Base-by-base conservation (phyloP, 495 filamentous ascomycete genomes). In the Penicillium macrosclerotiorum region DNA sequence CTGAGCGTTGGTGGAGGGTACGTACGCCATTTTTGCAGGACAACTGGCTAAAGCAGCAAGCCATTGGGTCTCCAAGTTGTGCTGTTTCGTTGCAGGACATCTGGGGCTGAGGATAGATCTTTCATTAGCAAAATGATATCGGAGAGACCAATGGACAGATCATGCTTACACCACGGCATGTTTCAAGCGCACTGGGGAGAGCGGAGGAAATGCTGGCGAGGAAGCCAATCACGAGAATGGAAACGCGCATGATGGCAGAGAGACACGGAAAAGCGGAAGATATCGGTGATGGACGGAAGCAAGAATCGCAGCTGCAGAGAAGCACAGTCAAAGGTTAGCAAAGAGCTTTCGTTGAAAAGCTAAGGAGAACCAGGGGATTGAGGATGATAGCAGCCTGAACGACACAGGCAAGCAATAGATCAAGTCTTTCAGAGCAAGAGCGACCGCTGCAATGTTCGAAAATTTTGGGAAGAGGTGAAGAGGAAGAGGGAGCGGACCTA, bases 171-270 rank as follows among this genome's bases (percentile, higher is more conserved):
- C 45, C 24, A 16, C 37, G 44, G 29, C 45, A 55, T 5, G 39
- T 24, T 13, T 51, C 45, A 1, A 40, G 42, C 5, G 45, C 30
- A 5, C 31, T 29, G 12, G 57, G 60, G 4, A 58, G 29, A 1
- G 60, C 57, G 33, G 35, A 24, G 20, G 49, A 20, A 13, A 55
- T 8, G 22, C 42, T 45, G 37, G 54, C 51, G 18, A 61, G 33
- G 39, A 63, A 38, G 26, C 43, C 45, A 16, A 48, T 22, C 24
- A 55, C 20, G 33, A 58, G 31, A 14, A 59, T 12, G 1, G 51
- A 59, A 26, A 42, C 31, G 6, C 51, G 58, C 58, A 62, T 62
- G 23, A 25, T 53, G 37, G 6, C 8, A 35, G 24, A 40, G 16
- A 13, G 13, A 26, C n/a, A 16, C 16, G 22, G 5, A n/a, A 31